A percentile compares a stretch with the other conserved stretches of the same genome.
Conservation (phyloP, 1,139 yeast genomes). For the Yamadazyma buinensis region DNA sequence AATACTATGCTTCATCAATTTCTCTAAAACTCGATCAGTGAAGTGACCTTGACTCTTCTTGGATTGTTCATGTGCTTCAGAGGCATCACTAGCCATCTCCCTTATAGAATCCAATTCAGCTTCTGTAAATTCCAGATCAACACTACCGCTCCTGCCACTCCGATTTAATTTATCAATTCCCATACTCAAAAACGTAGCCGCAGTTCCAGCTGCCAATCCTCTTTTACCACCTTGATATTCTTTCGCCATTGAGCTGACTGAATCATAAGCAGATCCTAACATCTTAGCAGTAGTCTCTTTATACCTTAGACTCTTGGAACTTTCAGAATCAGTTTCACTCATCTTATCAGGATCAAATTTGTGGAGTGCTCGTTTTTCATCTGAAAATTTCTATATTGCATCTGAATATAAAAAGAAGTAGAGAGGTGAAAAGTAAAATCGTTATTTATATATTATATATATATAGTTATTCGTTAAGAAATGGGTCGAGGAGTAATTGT, state of each 20-base stretch:
- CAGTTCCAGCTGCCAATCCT: conserved; percentile 55
- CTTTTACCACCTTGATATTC: conserved; percentile 34
- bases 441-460: no score
- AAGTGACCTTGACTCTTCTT: conserved; percentile 33
- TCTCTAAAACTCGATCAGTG: conserved; percentile 55
- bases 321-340: conserved; percentile 1
- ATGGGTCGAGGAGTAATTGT: conserved; percentile 40
- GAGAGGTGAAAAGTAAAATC: no score
- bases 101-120: conserved; percentile 14
- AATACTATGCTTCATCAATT: conserved; percentile 28
- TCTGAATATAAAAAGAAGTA: conserved; percentile 1
- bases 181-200: conserved; percentile 53
- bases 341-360: not conserved
- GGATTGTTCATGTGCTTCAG: conserved; percentile 3
- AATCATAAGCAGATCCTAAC: conserved; percentile 12
- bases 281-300: conserved; percentile 8
- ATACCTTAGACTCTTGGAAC: conserved; percentile 3
- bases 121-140: conserved; percentile 10
- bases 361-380: conserved; percentile 2
- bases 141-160: no score
- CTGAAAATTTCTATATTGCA: no score
- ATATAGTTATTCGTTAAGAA: no score
- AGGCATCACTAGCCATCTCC: conserved; percentile 15
- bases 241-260: conserved; percentile 23
- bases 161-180: conserved; percentile 41